A percentile compares a stretch with the other conserved stretches of the same genome.
Conservation (phyloP, 1,284 basidiomycete genomes). For the Mycena sp. region DNA sequence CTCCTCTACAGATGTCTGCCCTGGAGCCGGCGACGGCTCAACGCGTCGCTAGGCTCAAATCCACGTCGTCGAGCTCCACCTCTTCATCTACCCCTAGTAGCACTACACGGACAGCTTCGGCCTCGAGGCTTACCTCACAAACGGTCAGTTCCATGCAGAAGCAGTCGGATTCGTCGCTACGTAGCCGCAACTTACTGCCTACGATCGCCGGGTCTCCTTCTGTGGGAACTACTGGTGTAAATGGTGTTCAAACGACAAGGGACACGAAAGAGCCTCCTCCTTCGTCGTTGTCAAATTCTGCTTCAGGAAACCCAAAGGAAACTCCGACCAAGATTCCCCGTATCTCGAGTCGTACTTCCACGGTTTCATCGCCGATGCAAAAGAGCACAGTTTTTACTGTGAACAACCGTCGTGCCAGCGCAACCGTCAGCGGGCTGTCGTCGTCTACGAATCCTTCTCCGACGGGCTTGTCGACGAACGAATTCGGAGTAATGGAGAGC, state of each 20-base stretch:
- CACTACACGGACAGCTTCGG: conserved; percentile 53
- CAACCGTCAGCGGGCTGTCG: conserved; percentile 56
- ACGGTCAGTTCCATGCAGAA: conserved; percentile 85
- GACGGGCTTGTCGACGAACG: conserved; percentile 61
- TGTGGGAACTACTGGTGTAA: conserved; percentile 69
- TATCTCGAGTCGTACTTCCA: conserved; percentile 83
- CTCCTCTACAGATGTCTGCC: conserved; percentile 89
- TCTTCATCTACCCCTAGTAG: conserved; percentile 53
- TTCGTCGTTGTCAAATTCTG: conserved; percentile 58
- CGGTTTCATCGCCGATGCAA: conserved; percentile 70
- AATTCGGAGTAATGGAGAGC: conserved; percentile 82
- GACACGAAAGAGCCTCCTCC: conserved; percentile 66
- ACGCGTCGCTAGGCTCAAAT: conserved; percentile 81
- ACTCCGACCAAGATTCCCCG: conserved; percentile 96
- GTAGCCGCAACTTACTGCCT: conserved; percentile 79
- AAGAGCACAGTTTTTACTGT: conserved; percentile 49
- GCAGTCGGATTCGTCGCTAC: conserved; percentile 80
- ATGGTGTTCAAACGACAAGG: conserved; percentile 54
- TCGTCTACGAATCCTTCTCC: conserved; percentile 72
- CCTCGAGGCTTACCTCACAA: conserved; percentile 75
- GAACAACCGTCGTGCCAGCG: conserved; percentile 70
- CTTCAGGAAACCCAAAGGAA: conserved; percentile 70
- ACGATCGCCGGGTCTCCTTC: conserved; percentile 93
- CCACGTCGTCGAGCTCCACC: conserved; percentile 56
- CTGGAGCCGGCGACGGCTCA: conserved; percentile 82